Evolutionary conservation across 306 rosid species (phyloP), one percentile per base, ranked within the genome.

Genomic region (Astragalus glycyphyllos): DNA sequence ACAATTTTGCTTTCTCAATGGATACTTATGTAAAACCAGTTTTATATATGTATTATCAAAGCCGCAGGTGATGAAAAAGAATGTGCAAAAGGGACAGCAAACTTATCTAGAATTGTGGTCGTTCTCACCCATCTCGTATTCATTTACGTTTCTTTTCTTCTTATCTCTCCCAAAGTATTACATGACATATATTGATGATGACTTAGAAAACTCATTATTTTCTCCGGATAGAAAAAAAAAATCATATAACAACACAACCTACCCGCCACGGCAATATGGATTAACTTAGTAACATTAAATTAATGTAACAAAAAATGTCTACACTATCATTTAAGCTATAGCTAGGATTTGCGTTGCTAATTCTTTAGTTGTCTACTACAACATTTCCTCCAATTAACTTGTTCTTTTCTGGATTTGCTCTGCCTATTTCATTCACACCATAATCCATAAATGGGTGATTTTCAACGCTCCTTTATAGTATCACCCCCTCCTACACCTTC

Each of bases 401-500:
- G 40, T 14, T 47, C 5, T 29, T 55, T 58, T 12, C 77, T 13
- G 44, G 44, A 82, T 57, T 53, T 73, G 3, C 58, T 26, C 50
- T 31, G 37, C 42, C 13, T 56, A 40, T 23, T 46, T 71, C 3
- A 26, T 20, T 2, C 56, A 41, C 42, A 32, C 68, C 55, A 49
- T 57, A 62, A 32, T 4, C 26, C 38, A 58, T 16, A 67, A 73
- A 87, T 85, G 83, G 71, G 66, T 7, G 85, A 70, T 74, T 58
- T 64, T 6, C 56, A 48, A 7, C 67, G 37, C 40, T 76, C 66
- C 69, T 26, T 48, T 3, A 15, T 53, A 35, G 45, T 77, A 23
- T 62, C 87, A 8, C 75, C 80, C 1, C 72, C 74, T 4, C 83
- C 87, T 7, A 47, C 84, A 3, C 41, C 80, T 0, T 67, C 82